Base-by-base conservation (phyloP, 78 protist genomes). In the Dictyostelium discoideum region DNA sequence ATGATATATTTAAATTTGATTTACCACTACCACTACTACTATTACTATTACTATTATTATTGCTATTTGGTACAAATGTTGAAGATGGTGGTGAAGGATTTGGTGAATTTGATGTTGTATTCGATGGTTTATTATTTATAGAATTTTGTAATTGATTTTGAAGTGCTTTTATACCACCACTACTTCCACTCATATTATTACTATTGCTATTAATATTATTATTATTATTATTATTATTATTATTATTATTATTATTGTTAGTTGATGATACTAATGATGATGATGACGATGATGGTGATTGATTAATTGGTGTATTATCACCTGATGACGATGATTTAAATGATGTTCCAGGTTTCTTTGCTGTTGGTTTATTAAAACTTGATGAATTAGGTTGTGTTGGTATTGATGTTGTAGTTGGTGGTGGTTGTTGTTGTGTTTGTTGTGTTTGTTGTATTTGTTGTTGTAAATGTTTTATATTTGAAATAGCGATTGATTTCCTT, bases 111-210 rank as follows among this genome's bases (percentile, higher is more conserved):
- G 84, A 42, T 3, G 29, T 44, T 39, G 60, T 42, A n/a, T 44
- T 14, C 3, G 54, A 7, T n/a, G 84, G n/a, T 79, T 46, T 79
- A n/a, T 79, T 76, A 18, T 3, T n/a, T 44, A 79, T 20, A 42
- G 84, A 79, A 32, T 79, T 37, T 44, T 79, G 84, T 16, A 79
- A 11, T 79, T 79, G 54, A 42, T 44, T 46, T 79, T 79, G 84
- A 42, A 44, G 11, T 22, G 84, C 65, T n/a, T 79, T 79, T 42
- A 79, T 79, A n/a, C 84, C 39, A 79, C 67, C 54, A 39, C n/a
- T 40, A 5, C 48, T 37, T 40, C 83, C 83, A 77, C 83, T 77
- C 26, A 18, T 40, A 39, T 39, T 39, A 77, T 5, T 65, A 54
- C 0, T 54, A 54, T 0, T 54, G 16, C 10, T 48, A 48, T 7